Base-by-base conservation (phyloP, 768 basidiomycete genomes). In the Kwoniella pini region DNA sequence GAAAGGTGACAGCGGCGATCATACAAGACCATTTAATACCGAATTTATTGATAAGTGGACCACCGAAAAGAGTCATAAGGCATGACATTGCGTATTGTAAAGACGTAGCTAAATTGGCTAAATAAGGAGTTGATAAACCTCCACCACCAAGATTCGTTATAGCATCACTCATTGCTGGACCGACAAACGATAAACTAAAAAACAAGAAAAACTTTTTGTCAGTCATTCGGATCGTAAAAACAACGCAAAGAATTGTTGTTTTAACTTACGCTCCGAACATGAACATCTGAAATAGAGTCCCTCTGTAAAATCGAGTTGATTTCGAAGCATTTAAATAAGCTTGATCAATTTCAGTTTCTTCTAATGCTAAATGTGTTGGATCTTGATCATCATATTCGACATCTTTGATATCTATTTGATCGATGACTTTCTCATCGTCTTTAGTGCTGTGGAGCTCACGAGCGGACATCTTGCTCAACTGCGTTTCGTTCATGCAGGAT, bases 91-190 rank as follows among this genome's bases (percentile, higher is more conserved):
- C 31, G 33, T 65, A 65, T 15, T 31, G 27, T 11, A 53, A 33
- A 13, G 48, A 36, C 17, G 53, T 46, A n/a, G 64, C 64, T 9
- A 53, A 36, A 28, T 60, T 51, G 36, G 55, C 55, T 13, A 57
- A 27, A 22, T 61, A 59, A 28, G 59, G 58, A 1, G 64, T 60
- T 5, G 51, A 51, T 24, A 54, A 53, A 30, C 63, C 68, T 30
- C 69, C 69, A 3, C 69, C 69, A 36, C 69, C 69, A 4, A 70
- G 63, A 44, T 40, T 45, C 11, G 53, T 38, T 27, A 70, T 70
- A 22, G 68, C 66, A 52, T 59, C 57, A 7, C n/a, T 21, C 57
- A 59, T 59, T 13, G 57, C 57, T 13, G 57, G 57, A 15, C 57
- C 57, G n/a, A 52, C 57, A 21, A 59, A 59, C 13, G 36, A 42